Evolutionary conservation across 345 rosid species (phyloP), one percentile per base, ranked within the genome.

Genomic region (Cochlearia excelsa): DNA sequence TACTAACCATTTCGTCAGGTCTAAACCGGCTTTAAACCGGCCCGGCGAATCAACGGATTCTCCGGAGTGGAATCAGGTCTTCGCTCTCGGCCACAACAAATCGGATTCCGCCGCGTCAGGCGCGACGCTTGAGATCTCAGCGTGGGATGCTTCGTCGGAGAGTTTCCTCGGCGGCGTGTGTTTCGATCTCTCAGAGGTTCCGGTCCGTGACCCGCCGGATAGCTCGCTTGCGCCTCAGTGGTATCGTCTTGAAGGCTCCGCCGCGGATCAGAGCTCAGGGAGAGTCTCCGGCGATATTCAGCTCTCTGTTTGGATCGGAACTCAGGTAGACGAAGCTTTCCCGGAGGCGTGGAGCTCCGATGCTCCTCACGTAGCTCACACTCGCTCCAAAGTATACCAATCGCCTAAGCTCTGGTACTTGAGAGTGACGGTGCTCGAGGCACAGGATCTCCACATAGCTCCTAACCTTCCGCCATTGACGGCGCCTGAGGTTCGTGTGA

Each of bases 401-500:
- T 93, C 99, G 1, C 99, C 97, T 0, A 93, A 84, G 78, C 80
- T 93, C 2, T 93, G 99, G 99, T 93, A 93, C 50, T 65, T 93
- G 73, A 79, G 99, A 48, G 82, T 82, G 38, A 83, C 91, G 7
- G 84, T 93, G 34, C 74, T 93, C 3, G 97, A 89, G 67, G 99
- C 94, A 43, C 99, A 93, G 59, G 97, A 87, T 71, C 86, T 93
- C 31, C 81, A 71, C 58, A 80, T 93, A 44, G 76, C 85, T 26
- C 76, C 92, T 4, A 89, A 84, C 40, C 81, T 88, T 11, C 95
- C 97, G 34, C 97, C 97, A 16, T 57, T 89, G 66, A 84, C 95
- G 4, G 83, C 86, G 5, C 99, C 94, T 9, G 94, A 89, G 69
- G 59, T 93, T 54, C 79, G 99, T 58, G 84, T 89, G 8, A 83